Base-by-base conservation (phyloP, 352 stramenopile genomes). In the Globisporangium mamillatum region DNA sequence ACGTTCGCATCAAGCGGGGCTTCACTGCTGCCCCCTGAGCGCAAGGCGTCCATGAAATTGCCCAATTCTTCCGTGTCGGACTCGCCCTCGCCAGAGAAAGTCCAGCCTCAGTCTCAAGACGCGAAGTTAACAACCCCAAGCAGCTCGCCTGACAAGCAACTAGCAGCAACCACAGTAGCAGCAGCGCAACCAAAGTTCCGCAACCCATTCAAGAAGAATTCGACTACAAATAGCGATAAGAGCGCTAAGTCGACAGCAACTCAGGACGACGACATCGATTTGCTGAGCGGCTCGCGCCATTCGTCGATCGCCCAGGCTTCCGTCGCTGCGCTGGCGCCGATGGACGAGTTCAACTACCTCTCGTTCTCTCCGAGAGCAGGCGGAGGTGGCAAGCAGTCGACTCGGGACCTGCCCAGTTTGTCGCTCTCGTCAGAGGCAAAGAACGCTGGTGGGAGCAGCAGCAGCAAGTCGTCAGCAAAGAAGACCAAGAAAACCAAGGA, bases 121-220 rank as follows among this genome's bases (percentile, higher is more conserved):
- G 29, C 29, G 6, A 62, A 62, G 56, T 12, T 34, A 20, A 27
- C 24, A 1, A 9, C 36, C 9, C 41, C 50, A 20, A 61, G 36
- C 16, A 4, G 4, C 27, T 55, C 56, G 18, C 44, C 56, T 14
- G 64, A 60, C n/a, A 69, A 64, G 0, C 55, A 10, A 20, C 1
- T 8, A 50, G 18, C 44, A 22, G 6, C 44, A 50, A 7, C 41
- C 4, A n/a, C 16, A 50, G 10, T 24, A 4, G 27, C 41, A 48
- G 10, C 34, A 4, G 54, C 63, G 24, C 63, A 63, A 22, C 54
- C 64, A 1, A 64, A 60, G 56, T 69, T 64, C 64, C 32, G 56
- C 7, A 69, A 60, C 56, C 56, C 56, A 34, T 69, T 69, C 32
- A 69, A 64, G 64, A 69, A 63, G 38, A 34, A n/a, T 12, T 0